Percentiles rank a stretch among this genome's conserved stretches.
These are phyloP conservation scores for Dictyostelium purpureum DNA, from an alignment of 78 protist genomes.

Conservation along the genomic window DNA sequence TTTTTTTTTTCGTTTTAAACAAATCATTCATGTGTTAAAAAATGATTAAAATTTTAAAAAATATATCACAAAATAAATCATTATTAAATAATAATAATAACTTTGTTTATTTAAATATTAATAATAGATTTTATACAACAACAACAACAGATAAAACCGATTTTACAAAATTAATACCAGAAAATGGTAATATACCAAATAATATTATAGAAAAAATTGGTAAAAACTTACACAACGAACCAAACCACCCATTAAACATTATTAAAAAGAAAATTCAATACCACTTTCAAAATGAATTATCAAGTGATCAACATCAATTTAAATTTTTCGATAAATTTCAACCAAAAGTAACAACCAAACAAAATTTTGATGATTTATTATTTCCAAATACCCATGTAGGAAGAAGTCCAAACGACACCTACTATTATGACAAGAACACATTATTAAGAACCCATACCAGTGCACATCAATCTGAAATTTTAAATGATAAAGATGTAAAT, in stretches of 20 bases:
- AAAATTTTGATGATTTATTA: conserved; percentile 83
- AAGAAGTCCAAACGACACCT: conserved; percentile 88
- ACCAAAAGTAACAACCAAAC: conserved; percentile 14
- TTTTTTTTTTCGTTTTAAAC: neutral
- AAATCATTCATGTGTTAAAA: neutral
- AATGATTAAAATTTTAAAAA: neutral
- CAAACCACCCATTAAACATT: conserved; percentile 58
- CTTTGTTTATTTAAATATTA: no score
- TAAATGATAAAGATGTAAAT: neutral
- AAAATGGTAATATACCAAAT: conserved; percentile 46
- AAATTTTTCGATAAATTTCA: conserved; percentile 52
- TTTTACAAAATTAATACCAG: conserved; percentile 28
- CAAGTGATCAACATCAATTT: neutral
- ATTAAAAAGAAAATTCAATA: conserved; percentile 74
- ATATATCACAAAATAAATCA: neutral
- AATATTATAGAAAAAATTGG: conserved; percentile 44
- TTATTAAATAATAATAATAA: no score
- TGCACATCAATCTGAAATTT: conserved; percentile 88
- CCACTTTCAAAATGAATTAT: conserved; percentile 19
- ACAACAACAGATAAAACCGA: no score
- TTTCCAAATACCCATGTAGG: conserved; percentile 86
- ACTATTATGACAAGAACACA: conserved; percentile 39
- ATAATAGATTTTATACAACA: no score
- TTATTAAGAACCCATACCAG: conserved; percentile 86
- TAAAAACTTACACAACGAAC: conserved; percentile 15